phyloP scores from a whole-genome alignment of 805 yeast species.

The Cyberlindnera maritima region DNA sequence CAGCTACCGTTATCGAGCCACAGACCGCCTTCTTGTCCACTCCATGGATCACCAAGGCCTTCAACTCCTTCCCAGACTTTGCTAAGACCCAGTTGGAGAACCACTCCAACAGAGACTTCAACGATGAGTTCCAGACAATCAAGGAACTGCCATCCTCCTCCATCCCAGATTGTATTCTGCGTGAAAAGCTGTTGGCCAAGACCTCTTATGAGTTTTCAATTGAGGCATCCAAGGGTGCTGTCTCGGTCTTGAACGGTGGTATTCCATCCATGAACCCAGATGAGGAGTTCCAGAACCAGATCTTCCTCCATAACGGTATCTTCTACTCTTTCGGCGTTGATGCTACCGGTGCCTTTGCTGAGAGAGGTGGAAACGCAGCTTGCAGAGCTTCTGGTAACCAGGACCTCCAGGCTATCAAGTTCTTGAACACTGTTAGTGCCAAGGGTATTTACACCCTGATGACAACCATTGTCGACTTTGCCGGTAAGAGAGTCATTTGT shows the following conservation, averaged over 20 bases:
- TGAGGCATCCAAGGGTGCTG: conserved; percentile 77
- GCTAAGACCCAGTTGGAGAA: conserved; percentile 29
- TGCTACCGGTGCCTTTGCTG: conserved; percentile 59
- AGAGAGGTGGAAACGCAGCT: conserved; percentile 79
- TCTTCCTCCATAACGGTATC: conserved; percentile 77
- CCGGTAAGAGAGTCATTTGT: conserved; percentile 84
- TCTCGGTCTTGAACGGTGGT: conserved; percentile 71
- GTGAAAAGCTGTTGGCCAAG: conserved; percentile 74
- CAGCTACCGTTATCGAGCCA: conserved; percentile 61
- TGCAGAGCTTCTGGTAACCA: conserved; percentile 76
- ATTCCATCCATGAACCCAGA: conserved; percentile 77
- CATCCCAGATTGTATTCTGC: conserved; percentile 63
- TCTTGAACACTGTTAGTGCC: conserved; percentile 63
- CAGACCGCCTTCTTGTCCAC: conserved; percentile 55
- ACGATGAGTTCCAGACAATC: conserved; percentile 83
- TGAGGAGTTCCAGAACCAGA: conserved; percentile 58
- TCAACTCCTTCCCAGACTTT: conserved; percentile 24
- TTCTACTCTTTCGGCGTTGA: conserved; percentile 82
- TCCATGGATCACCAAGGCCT: conserved; percentile 64
- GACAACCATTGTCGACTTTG: conserved; percentile 85
- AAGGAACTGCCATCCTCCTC: conserved; percentile 62
- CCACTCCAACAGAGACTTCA: conserved; percentile 68
- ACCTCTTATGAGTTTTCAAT: conserved; percentile 72
- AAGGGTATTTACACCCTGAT: conserved; percentile 66
- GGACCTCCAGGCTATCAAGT: conserved; percentile 72